Base-by-base conservation (phyloP, 768 basidiomycete species). In the Mrakia hoshinonis region DNA sequence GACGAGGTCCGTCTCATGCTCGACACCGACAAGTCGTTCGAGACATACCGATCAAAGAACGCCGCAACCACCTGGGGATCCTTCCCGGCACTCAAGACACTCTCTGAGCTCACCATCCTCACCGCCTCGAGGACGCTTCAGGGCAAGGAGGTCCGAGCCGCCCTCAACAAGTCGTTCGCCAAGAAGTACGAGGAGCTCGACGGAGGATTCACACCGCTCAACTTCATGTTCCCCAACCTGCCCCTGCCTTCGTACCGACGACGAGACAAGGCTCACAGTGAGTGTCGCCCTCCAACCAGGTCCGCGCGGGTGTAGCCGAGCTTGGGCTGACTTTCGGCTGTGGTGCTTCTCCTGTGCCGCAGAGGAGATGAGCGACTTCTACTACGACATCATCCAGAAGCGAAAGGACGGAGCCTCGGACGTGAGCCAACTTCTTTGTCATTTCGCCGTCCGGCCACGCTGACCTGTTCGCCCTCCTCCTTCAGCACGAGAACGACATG, bases 81-180 rank as follows among this genome's bases (percentile, higher is more conserved):
- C 39, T 90, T 94, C 79, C 87, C 92, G 72, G 85, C 83, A 4
- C 83, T 90, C 75, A 84, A 87, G 67, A 83, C 84, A 55, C 83
- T 93, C 78, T 84, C 88, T 26, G 91, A 96, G 78, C 88, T 99
- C 73, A 98, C 91, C 58, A 97, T 98, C 76, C 83, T 96, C 75
- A 97, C 96, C 7, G 96, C 96, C 0, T 87, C 92, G 0, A 85
- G 92, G 39, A 96, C 96, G 2, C 84, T 99, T 0, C 96, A 98
- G 80, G 96, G 96, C 65, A 85, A 84, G 74, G 94, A 98, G 81
- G 89, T 98, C 60, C 87, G 96, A 51, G 82, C 81, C 18, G 82
- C 80, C 48, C 79, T 99, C 78, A 87, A 92, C 83, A 89, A 90
- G 79, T 83, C 84, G 4, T 96, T 95, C 80, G 90, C 96, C 0